phyloP scores from a whole-genome alignment of 1,284 basidiomycete species.

The Tilletia walkeri region DNA sequence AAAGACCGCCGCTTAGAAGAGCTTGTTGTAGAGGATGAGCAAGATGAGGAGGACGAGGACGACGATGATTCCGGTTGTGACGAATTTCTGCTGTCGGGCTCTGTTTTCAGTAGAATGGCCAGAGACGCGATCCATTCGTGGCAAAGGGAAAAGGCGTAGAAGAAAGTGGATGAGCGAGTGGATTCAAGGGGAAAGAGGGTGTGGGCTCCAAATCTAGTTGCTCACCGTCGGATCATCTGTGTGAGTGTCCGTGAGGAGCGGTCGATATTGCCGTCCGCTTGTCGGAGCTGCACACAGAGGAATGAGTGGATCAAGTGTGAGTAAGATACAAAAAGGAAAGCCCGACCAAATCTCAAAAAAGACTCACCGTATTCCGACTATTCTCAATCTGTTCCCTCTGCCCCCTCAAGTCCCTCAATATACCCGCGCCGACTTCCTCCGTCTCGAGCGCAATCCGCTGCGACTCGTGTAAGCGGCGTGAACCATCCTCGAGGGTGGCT shows the following conservation, averaged over 20 bases:
- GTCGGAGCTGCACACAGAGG: constrained; percentile 57
- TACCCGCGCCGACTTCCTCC: constrained; percentile 90
- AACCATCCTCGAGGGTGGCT: constrained; percentile 57
- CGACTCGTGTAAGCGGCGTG: constrained; percentile 77
- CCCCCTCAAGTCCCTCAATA: constrained; percentile 76
- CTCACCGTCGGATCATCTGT: constrained; percentile 66
- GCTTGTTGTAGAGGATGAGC: constrained; percentile 53
- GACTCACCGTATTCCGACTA: constrained; percentile 76
- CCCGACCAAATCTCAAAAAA: constrained; percentile 21
- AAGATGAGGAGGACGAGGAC: constrained; percentile 54
- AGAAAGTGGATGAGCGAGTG: background rate
- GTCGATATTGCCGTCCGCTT: constrained; percentile 64
- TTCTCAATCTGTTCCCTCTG: constrained; percentile 97
- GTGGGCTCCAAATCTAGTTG: background rate
- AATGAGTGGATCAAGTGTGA: background rate
- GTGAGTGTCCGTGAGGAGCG: constrained; percentile 63
- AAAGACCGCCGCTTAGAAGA: constrained; percentile 23
- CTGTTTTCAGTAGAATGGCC: constrained; percentile 28
- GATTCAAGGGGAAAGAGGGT: background rate
- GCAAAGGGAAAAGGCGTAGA: background rate
- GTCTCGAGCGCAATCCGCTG: constrained; percentile 93
- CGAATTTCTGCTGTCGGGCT: constrained; percentile 53
- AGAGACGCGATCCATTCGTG: background rate
- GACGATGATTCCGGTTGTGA: constrained; percentile 49
- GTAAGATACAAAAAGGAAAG: background rate